Evolutionary conservation across 805 yeast genomes (phyloP).

Genomic region (Nakazawaea anatomiae): DNA sequence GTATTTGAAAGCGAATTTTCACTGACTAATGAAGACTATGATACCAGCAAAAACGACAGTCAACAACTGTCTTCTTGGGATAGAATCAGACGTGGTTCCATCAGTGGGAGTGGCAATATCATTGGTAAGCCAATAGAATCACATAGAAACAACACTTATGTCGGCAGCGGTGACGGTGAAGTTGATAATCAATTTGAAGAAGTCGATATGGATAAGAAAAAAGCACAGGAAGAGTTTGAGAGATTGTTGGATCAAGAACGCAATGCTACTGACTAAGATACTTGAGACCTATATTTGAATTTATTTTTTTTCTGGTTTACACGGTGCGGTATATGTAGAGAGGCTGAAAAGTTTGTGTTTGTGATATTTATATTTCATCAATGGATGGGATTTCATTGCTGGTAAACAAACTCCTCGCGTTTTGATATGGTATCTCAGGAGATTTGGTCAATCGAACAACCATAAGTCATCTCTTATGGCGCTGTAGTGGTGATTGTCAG

Average conservation of each 20-base stretch:
- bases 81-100: constrained; percentile 2
- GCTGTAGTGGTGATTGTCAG: too few relatives aligned
- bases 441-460: too few relatives aligned
- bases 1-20: neutral
- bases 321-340: too few relatives aligned
- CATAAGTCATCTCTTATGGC: too few relatives aligned
- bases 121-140: neutral
- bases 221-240: constrained; percentile 9
- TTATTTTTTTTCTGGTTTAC: too few relatives aligned
- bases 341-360: too few relatives aligned
- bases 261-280: constrained; percentile 3
- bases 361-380: too few relatives aligned
- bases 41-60: neutral
- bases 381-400: too few relatives aligned
- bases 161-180: neutral
- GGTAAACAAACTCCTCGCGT: too few relatives aligned
- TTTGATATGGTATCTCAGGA: too few relatives aligned
- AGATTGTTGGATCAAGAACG: constrained; percentile 5
- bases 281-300: too few relatives aligned
- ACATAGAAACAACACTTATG: neutral
- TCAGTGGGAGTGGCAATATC: constrained; percentile 5
- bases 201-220: neutral
- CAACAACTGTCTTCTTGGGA: constrained; percentile 5
- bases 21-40: neutral
- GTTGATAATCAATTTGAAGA: neutral